A percentile compares a stretch with the other conserved stretches of the same genome.
These are phyloP conservation scores for Trichosporon sp. DNA, from an alignment of 1,284 basidiomycete species.

Conservation along the genomic window DNA sequence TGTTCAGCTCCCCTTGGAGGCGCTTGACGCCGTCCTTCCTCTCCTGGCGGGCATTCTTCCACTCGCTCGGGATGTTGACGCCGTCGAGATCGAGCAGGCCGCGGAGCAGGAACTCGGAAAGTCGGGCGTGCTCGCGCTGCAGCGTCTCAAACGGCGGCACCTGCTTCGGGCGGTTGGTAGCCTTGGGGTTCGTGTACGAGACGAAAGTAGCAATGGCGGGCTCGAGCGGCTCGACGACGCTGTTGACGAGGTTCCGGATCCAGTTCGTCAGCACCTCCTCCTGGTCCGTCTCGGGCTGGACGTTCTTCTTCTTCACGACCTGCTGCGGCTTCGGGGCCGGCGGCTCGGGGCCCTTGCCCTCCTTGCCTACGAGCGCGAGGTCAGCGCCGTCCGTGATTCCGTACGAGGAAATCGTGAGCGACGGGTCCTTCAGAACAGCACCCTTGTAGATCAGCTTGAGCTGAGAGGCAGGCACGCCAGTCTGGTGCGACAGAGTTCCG, in stretches of 20 bases:
- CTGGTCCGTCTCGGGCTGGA: conserved; percentile 51
- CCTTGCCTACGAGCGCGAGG: conserved; percentile 52
- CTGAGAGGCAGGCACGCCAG: conserved; percentile 44
- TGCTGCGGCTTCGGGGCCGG: conserved; percentile 24
- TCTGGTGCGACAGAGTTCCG: conserved; percentile 53
- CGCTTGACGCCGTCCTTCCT: conserved; percentile 58
- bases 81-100: conserved; percentile 58
- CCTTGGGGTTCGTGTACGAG: conserved; percentile 41
- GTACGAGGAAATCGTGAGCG: conserved; percentile 53
- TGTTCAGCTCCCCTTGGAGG: conserved; percentile 57
- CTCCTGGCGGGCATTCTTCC: conserved; percentile 56
- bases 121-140: conserved; percentile 55
- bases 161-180: conserved; percentile 44
- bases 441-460: conserved; percentile 57
- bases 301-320: conserved; percentile 50
- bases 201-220: conserved; percentile 46
- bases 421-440: conserved; percentile 56
- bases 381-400: conserved; percentile 52
- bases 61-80: conserved; percentile 56
- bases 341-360: conserved; percentile 41
- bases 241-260: conserved; percentile 44
- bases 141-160: conserved; percentile 48
- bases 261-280: conserved; percentile 53
- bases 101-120: conserved; percentile 58
- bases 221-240: conserved; percentile 43